phyloP scores from a whole-genome alignment of 176 grass and related monocot species.

The Triticum dicoccoides region DNA sequence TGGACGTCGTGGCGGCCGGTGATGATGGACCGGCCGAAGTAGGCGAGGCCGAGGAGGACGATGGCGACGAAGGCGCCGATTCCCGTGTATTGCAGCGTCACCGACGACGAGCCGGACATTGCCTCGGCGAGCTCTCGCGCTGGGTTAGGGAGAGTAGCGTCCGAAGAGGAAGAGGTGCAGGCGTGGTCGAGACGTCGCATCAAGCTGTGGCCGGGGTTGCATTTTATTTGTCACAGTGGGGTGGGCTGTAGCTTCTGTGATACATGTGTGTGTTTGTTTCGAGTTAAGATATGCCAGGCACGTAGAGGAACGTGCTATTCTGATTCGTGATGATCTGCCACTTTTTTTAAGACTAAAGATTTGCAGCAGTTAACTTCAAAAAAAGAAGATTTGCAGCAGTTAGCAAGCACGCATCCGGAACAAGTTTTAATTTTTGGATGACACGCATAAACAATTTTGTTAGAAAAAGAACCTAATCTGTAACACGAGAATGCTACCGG shows the following conservation, averaged over 20 bases:
- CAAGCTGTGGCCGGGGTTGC: background rate
- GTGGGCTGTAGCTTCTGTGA: background rate
- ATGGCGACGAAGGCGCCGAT: slow-evolving; percentile 45
- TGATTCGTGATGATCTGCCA: background rate
- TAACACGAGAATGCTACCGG: background rate
- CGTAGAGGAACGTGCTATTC: slow-evolving; percentile 16
- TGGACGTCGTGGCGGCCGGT: background rate
- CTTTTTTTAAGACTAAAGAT: background rate
- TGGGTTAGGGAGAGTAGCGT: background rate
- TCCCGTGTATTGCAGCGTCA: slow-evolving; percentile 28
- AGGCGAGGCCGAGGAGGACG: slow-evolving; percentile 27
- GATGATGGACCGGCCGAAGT: slow-evolving; percentile 1
- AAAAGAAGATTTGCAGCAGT: background rate
- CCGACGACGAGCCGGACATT: slow-evolving; percentile 26
- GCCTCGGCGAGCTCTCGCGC: background rate
- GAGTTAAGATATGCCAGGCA: slow-evolving; percentile 24
- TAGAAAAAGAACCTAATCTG: too few relatives aligned
- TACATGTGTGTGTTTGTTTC: background rate
- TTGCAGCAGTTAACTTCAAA: too few relatives aligned
- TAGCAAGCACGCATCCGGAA: background rate
- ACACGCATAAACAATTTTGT: background rate
- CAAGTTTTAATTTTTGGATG: background rate
- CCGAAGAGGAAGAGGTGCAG: background rate
- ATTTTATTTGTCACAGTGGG: slow-evolving; percentile 7
- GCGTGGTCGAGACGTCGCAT: background rate